These are phyloP conservation scores for Ammopiptanthus mongolicus DNA, from an alignment of 306 rosid genomes.

Conservation along the genomic window DNA sequence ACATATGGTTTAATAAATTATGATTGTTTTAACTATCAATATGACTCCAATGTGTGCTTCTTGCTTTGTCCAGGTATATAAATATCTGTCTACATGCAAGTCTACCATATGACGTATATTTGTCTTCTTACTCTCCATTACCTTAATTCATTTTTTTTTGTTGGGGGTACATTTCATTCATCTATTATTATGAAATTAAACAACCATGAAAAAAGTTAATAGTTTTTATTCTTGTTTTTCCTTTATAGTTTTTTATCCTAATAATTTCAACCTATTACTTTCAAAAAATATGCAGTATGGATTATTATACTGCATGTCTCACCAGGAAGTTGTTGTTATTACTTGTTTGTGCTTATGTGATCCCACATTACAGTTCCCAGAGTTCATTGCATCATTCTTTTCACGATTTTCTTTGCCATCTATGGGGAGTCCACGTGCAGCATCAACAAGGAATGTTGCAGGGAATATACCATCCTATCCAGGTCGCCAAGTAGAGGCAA, in stretches of 20 bases:
- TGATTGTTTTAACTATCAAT: background rate
- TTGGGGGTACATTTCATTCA: background rate
- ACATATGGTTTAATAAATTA: background rate
- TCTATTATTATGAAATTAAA: background rate
- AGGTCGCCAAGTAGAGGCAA: constrained; percentile 74
- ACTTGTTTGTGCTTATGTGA: constrained; percentile 20
- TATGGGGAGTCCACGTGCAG: constrained; percentile 50
- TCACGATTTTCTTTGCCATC: constrained; percentile 74
- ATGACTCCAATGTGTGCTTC: background rate
- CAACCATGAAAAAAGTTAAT: background rate
- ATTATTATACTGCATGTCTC: constrained; percentile 8
- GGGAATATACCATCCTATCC: constrained; percentile 54
- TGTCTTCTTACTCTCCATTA: background rate
- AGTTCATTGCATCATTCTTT: constrained; percentile 60
- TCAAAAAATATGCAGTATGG: background rate
- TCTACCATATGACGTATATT: background rate
- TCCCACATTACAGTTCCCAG: constrained; percentile 64
- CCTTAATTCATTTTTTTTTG: background rate
- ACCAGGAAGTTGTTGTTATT: constrained; percentile 19
- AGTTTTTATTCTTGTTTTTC: background rate
- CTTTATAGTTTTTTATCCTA: background rate
- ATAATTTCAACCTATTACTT: background rate
- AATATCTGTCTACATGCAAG: background rate
- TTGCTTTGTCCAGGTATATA: constrained; percentile 6
- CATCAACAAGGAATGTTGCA: constrained; percentile 53